Base-by-base conservation (phyloP, 176 grass and related monocot species). In the Lolium multiflorum region DNA sequence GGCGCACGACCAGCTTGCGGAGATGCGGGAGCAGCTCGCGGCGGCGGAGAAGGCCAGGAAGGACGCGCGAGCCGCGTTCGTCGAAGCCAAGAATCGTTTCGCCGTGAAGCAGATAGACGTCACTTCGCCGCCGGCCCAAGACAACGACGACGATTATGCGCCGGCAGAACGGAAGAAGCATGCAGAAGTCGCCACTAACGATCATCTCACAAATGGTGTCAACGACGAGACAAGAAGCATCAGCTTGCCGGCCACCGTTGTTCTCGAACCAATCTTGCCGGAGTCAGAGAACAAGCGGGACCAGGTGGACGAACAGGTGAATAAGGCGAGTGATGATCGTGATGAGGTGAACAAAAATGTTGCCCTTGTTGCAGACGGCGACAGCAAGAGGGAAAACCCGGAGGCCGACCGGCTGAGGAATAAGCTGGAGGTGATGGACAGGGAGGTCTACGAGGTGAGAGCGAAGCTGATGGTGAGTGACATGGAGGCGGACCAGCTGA, bases 41-140 rank as follows among this genome's bases (percentile, higher is more conserved):
- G 89, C 81, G 1, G 87, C 91, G 2, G 90, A 98, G 71, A 84
- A 83, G 11, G 79, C 91, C 51, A 91, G 94, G 83, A 94, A 90
- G 83, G 96, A 96, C 22, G 84, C 90, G 28, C 90, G 93, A 21
- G 80, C 25, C 2, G 88, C 86, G 15, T 82, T 98, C 67, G 84
- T 74, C 7, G 74, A 93, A 24, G 88, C 86, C 41, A 98, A 94
- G 92, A 95, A 86, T 35, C 95, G 81, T 10, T 57, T 90, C 10
- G 80, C 76, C 31, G 22, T 5, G 3, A 90, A 82, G 88, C 83
- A 52, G 58, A 69, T 77, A 41, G 79, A 68, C 50, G 71, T 9
- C 38, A 0, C 57, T 18, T 12, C 80, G 28, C 20, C n/a, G 63
- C 24, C 20, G 7, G 59, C 26, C 57, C 24, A 56, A 52, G 81